Base-by-base conservation (phyloP, 192 early-diverging fungal genomes). In the Coemansia sp. region DNA sequence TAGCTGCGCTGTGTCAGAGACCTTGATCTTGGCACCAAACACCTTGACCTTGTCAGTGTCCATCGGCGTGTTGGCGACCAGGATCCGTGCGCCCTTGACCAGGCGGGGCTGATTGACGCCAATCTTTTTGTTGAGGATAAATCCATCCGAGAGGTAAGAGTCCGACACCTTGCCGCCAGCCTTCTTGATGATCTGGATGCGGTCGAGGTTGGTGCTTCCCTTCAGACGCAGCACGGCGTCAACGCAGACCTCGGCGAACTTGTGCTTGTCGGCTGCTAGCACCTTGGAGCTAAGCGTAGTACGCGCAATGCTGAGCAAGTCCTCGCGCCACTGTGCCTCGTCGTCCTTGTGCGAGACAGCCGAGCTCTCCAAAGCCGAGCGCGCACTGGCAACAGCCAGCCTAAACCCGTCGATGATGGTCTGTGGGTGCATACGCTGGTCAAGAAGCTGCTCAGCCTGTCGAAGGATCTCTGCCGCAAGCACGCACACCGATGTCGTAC, bases 31-130 rank as follows among this genome's bases (percentile, higher is more conserved):
- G 32, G 97, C 97, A 66, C 97, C 97, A 85, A 99, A 99, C 63
- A 99, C 93, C 85, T 99, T 99, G 85, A 99, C 96, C 82, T 99
- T 99, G 83, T 99, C 97, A 11, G 97, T 99, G 84, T 99, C 97
- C 97, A 99, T 99, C 37, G 97, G 93, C 69, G 97, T 99, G 81
- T 99, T 99, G 73, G 97, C 97, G 80, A 99, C 89, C 77, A 99
- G 86, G 70, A 99, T 96, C 65, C 88, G 94, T 37, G 95, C 97
- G 61, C 96, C 97, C 84, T 96, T 95, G 57, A 99, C 91, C 32
- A 93, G 84, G 76, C 95, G 96, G 60, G 97, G 97, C 82, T 95
- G 95, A 85, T 98, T 97, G 62, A 97, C 96, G 69, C 97, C 97
- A 72, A 98, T 95, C 89, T 95, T 94, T 84, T 99, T 99, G 89